These are phyloP conservation scores for Jaltomata sinuosa DNA, from an alignment of 257 asterid species.

Conservation along the genomic window DNA sequence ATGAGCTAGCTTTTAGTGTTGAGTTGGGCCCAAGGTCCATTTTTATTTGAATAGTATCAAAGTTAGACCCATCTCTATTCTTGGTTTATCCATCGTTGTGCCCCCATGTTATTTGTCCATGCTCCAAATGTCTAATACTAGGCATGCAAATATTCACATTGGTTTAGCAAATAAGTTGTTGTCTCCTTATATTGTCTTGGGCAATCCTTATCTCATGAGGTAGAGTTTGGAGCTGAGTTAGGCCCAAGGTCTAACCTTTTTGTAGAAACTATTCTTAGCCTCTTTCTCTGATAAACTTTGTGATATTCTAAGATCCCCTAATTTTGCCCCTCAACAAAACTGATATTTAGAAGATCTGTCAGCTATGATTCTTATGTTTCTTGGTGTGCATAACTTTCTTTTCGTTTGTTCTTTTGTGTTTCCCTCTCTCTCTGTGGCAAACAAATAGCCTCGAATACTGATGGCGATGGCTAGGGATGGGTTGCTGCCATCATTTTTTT, in stretches of 20 bases:
- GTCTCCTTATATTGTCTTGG: background rate
- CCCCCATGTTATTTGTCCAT: background rate
- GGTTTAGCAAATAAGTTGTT: background rate
- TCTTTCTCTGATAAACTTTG: background rate
- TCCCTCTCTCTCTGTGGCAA: background rate
- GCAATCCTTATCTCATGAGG: background rate
- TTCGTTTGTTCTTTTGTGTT: background rate
- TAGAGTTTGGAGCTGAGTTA: background rate
- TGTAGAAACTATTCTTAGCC: background rate
- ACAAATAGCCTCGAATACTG: constrained; percentile 28
- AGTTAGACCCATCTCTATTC: background rate
- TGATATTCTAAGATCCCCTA: background rate
- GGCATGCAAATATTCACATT: background rate
- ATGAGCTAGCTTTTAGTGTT: background rate
- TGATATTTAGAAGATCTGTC: background rate
- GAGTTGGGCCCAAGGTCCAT: background rate
- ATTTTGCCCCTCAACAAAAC: background rate
- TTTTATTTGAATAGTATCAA: background rate
- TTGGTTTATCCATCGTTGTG: background rate
- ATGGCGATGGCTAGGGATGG: constrained; percentile 43
- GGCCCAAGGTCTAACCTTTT: background rate
- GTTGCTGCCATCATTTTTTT: constrained; percentile 28
- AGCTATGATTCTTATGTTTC: background rate
- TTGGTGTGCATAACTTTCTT: background rate
- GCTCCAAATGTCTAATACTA: background rate